These are phyloP conservation scores for Cyathus striatus DNA, from an alignment of 768 basidiomycete species.

Conservation along the genomic window DNA sequence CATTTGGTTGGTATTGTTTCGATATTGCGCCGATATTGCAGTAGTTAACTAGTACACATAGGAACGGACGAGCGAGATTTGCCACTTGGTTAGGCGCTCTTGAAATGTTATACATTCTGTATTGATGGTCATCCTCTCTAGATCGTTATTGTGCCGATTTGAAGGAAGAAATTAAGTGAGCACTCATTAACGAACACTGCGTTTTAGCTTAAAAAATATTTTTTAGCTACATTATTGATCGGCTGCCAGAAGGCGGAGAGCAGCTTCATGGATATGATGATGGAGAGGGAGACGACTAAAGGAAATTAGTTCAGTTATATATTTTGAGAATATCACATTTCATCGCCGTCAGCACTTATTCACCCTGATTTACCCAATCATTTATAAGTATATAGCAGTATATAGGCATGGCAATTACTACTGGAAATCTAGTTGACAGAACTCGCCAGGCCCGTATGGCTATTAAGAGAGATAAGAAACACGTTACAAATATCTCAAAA, in stretches of 20 bases:
- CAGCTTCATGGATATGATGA: conserved; percentile 73
- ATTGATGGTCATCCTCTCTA: conserved; percentile 14
- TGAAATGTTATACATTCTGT: background rate
- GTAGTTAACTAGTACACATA: conserved; percentile 12
- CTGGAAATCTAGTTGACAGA: conserved; percentile 80
- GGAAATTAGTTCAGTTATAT: background rate
- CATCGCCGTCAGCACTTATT: no score
- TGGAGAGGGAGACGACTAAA: conserved; percentile 76
- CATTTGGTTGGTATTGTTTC: conserved; percentile 72
- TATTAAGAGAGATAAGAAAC: conserved; percentile 22
- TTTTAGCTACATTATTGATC: conserved; percentile 60
- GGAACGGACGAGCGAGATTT: conserved; percentile 64
- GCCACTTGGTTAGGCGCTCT: conserved; percentile 54
- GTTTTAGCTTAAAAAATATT: conserved; percentile 4
- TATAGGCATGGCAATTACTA: conserved; percentile 30
- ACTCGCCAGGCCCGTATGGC: conserved; percentile 94
- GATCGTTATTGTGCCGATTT: conserved; percentile 86
- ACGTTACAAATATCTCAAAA: conserved; percentile 3
- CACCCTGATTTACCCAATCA: no score
- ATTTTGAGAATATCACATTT: no score
- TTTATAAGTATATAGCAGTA: no score
- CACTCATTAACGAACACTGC: conserved; percentile 9
- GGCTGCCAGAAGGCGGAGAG: conserved; percentile 70
- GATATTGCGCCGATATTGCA: no score
- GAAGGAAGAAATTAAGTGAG: conserved; percentile 79